Conservation (phyloP, 495 filamentous ascomycete species). For the Staphylotrichum longicolle region DNA sequence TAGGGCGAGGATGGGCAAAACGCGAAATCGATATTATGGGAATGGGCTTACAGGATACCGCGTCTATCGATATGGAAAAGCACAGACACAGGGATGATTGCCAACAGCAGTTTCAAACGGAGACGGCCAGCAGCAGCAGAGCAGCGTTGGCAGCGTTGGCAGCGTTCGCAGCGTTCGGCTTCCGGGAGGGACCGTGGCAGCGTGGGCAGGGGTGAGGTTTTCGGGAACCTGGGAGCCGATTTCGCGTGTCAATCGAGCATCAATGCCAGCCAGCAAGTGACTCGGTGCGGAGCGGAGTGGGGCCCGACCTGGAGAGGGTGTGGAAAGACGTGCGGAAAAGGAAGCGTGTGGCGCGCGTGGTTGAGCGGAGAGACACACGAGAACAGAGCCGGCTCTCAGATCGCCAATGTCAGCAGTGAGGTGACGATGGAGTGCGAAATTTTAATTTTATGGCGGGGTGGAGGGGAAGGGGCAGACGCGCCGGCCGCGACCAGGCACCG, state of each 20-base stretch:
- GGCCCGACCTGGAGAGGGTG: constrained; percentile 6
- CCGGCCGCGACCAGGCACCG: background rate
- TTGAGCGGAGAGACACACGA: background rate
- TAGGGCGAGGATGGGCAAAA: constrained; percentile 1
- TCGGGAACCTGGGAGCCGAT: constrained; percentile 6
- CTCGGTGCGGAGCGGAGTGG: constrained; percentile 12
- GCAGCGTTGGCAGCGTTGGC: background rate
- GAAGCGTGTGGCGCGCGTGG: background rate
- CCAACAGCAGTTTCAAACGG: constrained; percentile 5
- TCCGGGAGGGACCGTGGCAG: constrained; percentile 17
- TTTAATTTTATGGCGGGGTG: constrained; percentile 15
- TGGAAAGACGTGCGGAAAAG: background rate
- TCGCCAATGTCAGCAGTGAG: constrained; percentile 1
- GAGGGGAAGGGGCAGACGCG: constrained; percentile 2
- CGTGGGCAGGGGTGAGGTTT: constrained; percentile 21
- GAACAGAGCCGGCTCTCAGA: background rate
- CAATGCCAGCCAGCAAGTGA: background rate
- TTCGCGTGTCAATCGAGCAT: constrained; percentile 5
- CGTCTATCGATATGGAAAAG: constrained; percentile 5
- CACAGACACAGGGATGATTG: constrained; percentile 4
- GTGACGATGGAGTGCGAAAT: constrained; percentile 9
- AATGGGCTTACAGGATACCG: constrained; percentile 15
- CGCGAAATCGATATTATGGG: background rate
- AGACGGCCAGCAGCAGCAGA: constrained; percentile 9
- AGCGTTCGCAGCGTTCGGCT: constrained; percentile 9